Conservation (phyloP, 345 rosid species). For the Draba incana region DNA sequence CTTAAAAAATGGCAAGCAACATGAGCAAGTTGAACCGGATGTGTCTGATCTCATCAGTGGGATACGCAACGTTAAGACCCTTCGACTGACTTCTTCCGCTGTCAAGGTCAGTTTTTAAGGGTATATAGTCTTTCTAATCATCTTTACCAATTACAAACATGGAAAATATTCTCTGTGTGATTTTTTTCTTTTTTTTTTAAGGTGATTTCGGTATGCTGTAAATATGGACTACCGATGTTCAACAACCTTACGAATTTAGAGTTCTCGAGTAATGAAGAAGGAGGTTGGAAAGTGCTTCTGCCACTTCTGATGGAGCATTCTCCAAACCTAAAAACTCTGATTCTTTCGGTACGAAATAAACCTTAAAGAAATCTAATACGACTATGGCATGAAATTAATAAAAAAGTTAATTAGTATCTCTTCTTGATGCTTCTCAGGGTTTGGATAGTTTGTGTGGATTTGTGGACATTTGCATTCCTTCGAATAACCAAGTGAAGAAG, state of each 20-base stretch:
- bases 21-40: background rate
- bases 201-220: background rate
- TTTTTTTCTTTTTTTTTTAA: background rate
- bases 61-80: background rate
- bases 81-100: background rate
- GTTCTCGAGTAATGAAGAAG: background rate
- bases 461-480: background rate
- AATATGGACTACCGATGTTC: conserved; percentile 1
- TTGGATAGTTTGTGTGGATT: background rate
- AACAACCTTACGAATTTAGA: background rate
- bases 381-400: background rate
- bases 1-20: background rate
- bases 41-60: background rate
- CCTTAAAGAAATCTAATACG: background rate
- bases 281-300: background rate
- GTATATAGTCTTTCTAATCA: background rate
- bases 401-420: background rate
- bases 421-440: conserved; percentile 12
- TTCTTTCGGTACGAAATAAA: background rate
- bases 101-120: background rate
- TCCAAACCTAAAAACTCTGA: background rate
- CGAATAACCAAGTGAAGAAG: background rate
- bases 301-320: conserved; percentile 1
- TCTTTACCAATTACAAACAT: background rate
- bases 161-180: background rate